Evolutionary conservation across 345 rosid species (phyloP), one percentile per base, ranked within the genome.

Genomic region (Cochlearia excelsa): DNA sequence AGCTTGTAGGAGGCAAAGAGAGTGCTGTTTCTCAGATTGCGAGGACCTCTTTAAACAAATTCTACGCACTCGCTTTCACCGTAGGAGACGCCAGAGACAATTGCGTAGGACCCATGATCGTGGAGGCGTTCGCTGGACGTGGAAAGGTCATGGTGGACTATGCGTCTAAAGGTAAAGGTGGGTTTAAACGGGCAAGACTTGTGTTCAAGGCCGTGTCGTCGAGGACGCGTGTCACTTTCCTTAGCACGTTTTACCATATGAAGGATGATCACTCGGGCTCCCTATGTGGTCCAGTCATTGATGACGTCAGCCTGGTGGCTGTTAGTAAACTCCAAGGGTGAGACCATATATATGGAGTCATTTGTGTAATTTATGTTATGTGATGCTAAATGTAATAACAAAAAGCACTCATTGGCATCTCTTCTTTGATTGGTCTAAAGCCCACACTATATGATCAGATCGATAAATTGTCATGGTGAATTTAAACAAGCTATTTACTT

Each of bases 241-340:
- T 73, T 5, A 84, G 95, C 83, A 78, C 95, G 1, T 78, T 59
- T 67, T 86, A 86, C 51, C 62, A 69, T 57, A 86, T 77, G 84
- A 82, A 62, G 57, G 81, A 66, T 10, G 91, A 84, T 64, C 69
- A 81, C 73, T 79, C 86, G 4, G 91, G 89, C 6, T 79, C 91
- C 8, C 79, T 89, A 1, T 89, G 97, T 37, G 91, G 97, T 9
- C 95, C 95, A 3, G 84, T 89, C 4, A 10, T 89, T 7, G 95
- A 89, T 66, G 87, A 81, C 35, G 82, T 84, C 26, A 82, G 53
- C 73, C 65, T 86, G 33, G 52, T 85, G 34, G 75, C 70, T 26
- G 70, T 75, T 48, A 67, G 79, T 47, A 61, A 54, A 65, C 49
- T 56, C 4, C 54, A 57, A 45, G 71, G 35, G 1, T 71, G 66